These are phyloP conservation scores for Podila verticillata DNA, from an alignment of 192 early-diverging fungal genomes.

Conservation along the genomic window DNA sequence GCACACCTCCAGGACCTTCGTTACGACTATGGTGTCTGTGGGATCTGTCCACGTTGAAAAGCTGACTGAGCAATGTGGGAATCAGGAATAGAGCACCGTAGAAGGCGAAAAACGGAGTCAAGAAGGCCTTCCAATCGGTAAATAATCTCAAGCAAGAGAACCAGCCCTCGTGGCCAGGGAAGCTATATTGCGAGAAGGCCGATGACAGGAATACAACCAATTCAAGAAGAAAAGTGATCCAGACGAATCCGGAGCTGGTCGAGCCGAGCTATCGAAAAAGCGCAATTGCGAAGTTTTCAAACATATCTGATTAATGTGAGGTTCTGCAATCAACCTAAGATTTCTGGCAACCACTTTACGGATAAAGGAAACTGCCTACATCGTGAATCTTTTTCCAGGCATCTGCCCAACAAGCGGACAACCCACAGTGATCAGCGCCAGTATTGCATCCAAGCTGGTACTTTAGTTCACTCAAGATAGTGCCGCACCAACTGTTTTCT, in stretches of 20 bases:
- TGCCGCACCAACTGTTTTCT: background rate
- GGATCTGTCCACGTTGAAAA: slow-evolving; percentile 15
- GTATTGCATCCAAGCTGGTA: background rate
- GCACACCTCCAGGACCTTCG: background rate
- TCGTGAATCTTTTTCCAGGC: background rate
- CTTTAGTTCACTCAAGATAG: background rate
- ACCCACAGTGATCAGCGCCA: background rate
- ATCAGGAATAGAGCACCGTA: slow-evolving; percentile 15
- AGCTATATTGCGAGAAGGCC: background rate
- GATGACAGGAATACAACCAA: slow-evolving; percentile 1
- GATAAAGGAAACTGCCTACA: background rate
- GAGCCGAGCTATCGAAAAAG: slow-evolving; percentile 4
- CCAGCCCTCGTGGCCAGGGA: background rate
- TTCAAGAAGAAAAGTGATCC: slow-evolving; percentile 18
- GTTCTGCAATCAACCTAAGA: background rate
- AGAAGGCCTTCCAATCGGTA: slow-evolving; percentile 12
- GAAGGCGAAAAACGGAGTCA: slow-evolving; percentile 19
- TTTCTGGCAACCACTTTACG: background rate
- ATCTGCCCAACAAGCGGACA: background rate
- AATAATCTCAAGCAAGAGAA: slow-evolving; percentile 8
- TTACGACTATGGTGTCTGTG: background rate
- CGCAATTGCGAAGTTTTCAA: background rate
- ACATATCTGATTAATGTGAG: background rate
- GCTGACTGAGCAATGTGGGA: slow-evolving; percentile 21
- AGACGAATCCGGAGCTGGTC: slow-evolving; percentile 20